Percentiles rank a stretch among this genome's conserved stretches.
Conservation (phyloP, 768 basidiomycete genomes). For the Gymnopilus junonius region DNA sequence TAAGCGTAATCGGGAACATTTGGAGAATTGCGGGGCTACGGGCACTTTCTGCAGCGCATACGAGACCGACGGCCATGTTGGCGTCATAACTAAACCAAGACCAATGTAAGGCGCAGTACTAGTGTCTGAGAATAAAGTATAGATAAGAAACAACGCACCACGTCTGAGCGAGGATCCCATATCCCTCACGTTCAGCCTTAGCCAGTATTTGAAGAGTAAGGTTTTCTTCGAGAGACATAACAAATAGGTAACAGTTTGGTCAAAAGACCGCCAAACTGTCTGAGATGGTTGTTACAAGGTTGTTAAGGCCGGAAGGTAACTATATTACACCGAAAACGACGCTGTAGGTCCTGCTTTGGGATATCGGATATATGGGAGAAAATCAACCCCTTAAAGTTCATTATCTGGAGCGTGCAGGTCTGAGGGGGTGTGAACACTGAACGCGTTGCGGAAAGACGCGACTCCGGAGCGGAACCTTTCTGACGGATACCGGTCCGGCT, state of each 20-base stretch:
- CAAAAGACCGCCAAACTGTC: neutral
- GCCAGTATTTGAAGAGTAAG: constrained; percentile 44
- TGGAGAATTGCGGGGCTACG: constrained; percentile 49
- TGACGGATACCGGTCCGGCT: too few relatives aligned
- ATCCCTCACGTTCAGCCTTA: constrained; percentile 44
- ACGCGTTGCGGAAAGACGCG: neutral
- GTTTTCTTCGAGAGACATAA: constrained; percentile 35
- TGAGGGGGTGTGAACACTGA: neutral
- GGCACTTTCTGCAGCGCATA: constrained; percentile 51
- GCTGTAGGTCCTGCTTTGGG: neutral
- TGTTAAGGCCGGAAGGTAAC: too few relatives aligned
- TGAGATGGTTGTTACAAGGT: too few relatives aligned
- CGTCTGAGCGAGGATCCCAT: constrained; percentile 47
- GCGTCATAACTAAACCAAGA: constrained; percentile 43
- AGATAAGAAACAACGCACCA: constrained; percentile 36
- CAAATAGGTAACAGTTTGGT: neutral
- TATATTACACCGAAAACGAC: neutral
- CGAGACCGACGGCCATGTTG: constrained; percentile 46
- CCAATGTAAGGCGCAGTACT: too few relatives aligned
- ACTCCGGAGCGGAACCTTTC: neutral
- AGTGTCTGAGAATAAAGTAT: too few relatives aligned
- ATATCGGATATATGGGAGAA: neutral
- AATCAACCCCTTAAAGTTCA: neutral
- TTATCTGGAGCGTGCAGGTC: neutral
- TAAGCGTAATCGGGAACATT: constrained; percentile 50